Conservation (phyloP, 1,284 basidiomycete genomes). For the Cryptococcus sp. region DNA sequence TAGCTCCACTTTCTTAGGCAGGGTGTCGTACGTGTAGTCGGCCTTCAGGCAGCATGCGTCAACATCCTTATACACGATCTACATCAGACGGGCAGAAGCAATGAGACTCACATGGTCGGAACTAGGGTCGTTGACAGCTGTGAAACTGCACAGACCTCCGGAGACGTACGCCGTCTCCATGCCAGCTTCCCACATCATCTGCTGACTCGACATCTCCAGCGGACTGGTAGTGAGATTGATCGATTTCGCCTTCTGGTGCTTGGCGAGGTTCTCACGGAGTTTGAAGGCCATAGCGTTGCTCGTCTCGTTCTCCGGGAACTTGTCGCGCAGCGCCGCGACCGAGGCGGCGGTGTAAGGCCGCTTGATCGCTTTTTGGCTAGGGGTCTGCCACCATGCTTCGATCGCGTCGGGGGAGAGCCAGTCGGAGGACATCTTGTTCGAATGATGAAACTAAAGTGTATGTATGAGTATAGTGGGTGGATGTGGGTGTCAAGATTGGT, state of each 20-base stretch:
- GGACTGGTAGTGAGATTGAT: conserved; percentile 13
- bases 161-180: conserved; percentile 17
- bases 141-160: conserved; percentile 5
- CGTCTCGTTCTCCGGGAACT: conserved; percentile 13
- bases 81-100: not conserved
- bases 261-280: conserved; percentile 10
- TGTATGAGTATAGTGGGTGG: too few species aligned
- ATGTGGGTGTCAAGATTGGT: too few species aligned
- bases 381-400: conserved; percentile 19
- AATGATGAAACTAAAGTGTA: not conserved
- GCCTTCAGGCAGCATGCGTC: conserved; percentile 1
- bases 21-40: conserved; percentile 25
- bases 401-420: conserved; percentile 5
- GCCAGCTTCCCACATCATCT: conserved; percentile 16
- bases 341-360: conserved; percentile 17
- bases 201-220: conserved; percentile 10
- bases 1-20: conserved; percentile 17
- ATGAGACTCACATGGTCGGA: conserved; percentile 12
- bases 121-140: conserved; percentile 10
- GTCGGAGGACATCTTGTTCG: not conserved
- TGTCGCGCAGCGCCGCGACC: conserved; percentile 14
- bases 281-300: conserved; percentile 13
- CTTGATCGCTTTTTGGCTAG: conserved; percentile 10
- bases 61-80: not conserved
- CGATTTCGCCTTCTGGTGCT: conserved; percentile 9